Conservation (phyloP, 352 stramenopile genomes). For the Globisporangium ultimum region DNA sequence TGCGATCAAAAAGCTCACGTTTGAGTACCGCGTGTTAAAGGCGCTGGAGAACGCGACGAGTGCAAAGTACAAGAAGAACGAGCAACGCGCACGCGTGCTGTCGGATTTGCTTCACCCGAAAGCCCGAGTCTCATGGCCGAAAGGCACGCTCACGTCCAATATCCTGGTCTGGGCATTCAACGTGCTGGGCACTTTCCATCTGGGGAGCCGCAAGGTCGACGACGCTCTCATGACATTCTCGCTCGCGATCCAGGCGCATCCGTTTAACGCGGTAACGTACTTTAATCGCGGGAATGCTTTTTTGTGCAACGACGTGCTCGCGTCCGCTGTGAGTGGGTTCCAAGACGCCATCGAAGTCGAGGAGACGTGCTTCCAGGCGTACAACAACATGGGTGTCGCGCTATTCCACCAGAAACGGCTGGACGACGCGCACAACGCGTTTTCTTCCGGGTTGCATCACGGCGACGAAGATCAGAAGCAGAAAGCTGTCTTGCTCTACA, state of each 20-base stretch:
- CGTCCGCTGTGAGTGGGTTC: constrained; percentile 37
- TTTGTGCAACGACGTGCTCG: constrained; percentile 31
- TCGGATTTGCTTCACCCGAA: constrained; percentile 18
- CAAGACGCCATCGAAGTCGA: constrained; percentile 48
- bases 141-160: constrained; percentile 36
- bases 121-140: constrained; percentile 24
- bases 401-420: constrained; percentile 37
- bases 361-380: constrained; percentile 27
- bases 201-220: constrained; percentile 24
- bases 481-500: constrained; percentile 41
- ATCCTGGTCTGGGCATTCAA: constrained; percentile 59
- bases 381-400: constrained; percentile 52
- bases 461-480: constrained; percentile 18
- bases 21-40: constrained; percentile 40
- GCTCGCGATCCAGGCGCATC: constrained; percentile 42
- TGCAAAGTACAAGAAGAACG: constrained; percentile 37
- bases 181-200: constrained; percentile 28
- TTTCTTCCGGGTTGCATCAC: constrained; percentile 32
- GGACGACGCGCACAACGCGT: constrained; percentile 44
- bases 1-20: constrained; percentile 41
- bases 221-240: constrained; percentile 54
- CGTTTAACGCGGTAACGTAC: constrained; percentile 28
- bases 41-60: constrained; percentile 25
- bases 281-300: constrained; percentile 61
- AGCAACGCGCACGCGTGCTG: constrained; percentile 22